phyloP scores from a whole-genome alignment of 2,329 filamentous ascomycete genomes.

The Parafenestella ontariensis region DNA sequence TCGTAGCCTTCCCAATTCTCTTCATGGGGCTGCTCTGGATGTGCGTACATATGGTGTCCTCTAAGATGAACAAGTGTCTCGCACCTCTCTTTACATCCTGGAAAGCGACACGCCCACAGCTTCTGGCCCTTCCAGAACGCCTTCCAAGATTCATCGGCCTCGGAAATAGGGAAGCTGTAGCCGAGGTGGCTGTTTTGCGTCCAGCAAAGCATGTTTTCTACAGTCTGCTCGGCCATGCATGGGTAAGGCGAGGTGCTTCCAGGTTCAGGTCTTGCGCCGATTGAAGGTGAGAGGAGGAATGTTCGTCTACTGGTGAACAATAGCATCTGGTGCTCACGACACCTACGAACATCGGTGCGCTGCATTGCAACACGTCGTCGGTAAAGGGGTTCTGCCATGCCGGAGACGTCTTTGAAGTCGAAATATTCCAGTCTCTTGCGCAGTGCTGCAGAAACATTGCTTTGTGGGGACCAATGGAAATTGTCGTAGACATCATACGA shows the following conservation, averaged over 20 bases:
- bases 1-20: not conserved
- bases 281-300: not conserved
- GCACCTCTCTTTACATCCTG: not conserved
- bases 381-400: too few relatives aligned
- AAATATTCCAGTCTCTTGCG: not conserved
- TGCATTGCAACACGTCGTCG: too few relatives aligned
- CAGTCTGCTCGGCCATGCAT: slow-evolving; percentile 5
- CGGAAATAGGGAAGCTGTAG: slow-evolving; percentile 1
- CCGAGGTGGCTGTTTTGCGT: not conserved
- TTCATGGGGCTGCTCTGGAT: not conserved
- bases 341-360: not conserved
- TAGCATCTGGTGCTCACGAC: not conserved
- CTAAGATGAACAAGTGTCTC: slow-evolving; percentile 3
- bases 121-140: not conserved
- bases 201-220: slow-evolving; percentile 7
- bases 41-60: slow-evolving; percentile 5
- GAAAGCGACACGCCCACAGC: slow-evolving; percentile 2
- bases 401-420: not conserved
- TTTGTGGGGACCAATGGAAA: not conserved
- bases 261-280: not conserved
- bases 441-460: not conserved
- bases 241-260: slow-evolving; percentile 2
- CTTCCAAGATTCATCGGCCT: not conserved
- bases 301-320: not conserved
- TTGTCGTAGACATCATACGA: not conserved